Base-by-base conservation (phyloP, 2,329 filamentous ascomycete species). In the Epichloe amarillans region DNA sequence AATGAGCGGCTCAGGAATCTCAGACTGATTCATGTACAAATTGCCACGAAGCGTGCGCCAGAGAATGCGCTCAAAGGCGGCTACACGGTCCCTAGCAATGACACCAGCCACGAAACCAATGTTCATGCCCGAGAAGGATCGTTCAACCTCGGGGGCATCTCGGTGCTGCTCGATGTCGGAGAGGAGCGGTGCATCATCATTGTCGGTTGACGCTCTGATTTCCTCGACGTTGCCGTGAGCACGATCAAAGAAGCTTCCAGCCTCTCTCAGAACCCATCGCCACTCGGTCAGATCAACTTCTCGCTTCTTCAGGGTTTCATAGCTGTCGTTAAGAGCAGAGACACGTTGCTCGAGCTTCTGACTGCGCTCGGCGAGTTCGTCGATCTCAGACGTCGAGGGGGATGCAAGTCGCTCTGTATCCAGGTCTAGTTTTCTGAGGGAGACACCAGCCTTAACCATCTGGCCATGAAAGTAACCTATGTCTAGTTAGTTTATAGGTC, bases 21-120 rank as follows among this genome's bases (percentile, higher is more conserved):
- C 93, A 40, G 91, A 91, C 74, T 98, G 94, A 71, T 98, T 98
- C 93, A 98, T 98, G 77, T 97, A 98, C 56, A 98, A 74, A 69
- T 98, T 98, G 62, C 93, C 93, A 67, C 93, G 88, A 41, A 98
- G 80, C 0, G 94, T 96, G 62, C 93, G 83, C 93, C 93, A 98
- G 48, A 98, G 76, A 59, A 98, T 98, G 53, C 93, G 85, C 72
- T 98, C 94, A 64, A 98, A 98, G 26, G 91, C 87, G 14, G 84
- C 90, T 54, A 98, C 91, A 47, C 91, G 83, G 64, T 97, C 91
- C 50, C 93, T 82, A 38, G 87, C 81, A 60, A 98, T 97, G 60
- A 97, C 93, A 69, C 93, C 93, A 50, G 93, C 87, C 49, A 98
- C 91, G 62, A 98, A 98, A 10, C 93, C 93, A 65, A 98, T 98